These are phyloP conservation scores for Climacium dendroides DNA, from an alignment of 225 moss, liverwort and hornwort genomes.

Conservation along the genomic window DNA sequence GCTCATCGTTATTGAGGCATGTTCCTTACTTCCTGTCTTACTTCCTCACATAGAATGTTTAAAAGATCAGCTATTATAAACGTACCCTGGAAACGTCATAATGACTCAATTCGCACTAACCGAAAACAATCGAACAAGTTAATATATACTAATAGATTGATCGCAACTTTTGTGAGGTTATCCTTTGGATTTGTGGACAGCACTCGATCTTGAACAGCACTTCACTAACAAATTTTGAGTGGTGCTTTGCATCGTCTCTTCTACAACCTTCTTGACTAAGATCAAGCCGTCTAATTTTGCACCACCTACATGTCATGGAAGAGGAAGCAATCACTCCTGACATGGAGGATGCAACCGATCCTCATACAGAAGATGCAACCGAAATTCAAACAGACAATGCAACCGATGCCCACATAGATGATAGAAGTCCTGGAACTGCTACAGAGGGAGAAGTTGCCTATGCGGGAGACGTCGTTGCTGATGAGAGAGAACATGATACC, in stretches of 20 bases:
- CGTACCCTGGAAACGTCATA: not conserved
- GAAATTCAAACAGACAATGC: not conserved
- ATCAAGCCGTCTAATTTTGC: not conserved
- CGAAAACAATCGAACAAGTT: not conserved
- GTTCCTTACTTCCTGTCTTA: not conserved
- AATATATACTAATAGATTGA: not conserved
- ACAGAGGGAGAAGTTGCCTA: not conserved
- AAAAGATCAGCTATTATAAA: not conserved
- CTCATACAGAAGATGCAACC: not conserved
- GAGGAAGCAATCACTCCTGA: not conserved
- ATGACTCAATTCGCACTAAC: not conserved
- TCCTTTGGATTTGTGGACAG: not conserved
- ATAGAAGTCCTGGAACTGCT: not conserved
- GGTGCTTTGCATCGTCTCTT: not conserved
- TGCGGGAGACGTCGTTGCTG: not conserved
- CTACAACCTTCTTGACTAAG: not conserved
- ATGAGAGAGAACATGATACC: not conserved
- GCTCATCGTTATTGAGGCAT: not conserved
- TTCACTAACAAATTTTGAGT: not conserved
- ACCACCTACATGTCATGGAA: not conserved
- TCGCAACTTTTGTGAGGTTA: not conserved
- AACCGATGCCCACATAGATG: not conserved
- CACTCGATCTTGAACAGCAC: not conserved
- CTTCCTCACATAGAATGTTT: not conserved
- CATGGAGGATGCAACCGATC: not conserved